Percentiles rank a stretch among this genome's conserved stretches.
phyloP scores from a whole-genome alignment of 2,329 filamentous ascomycete genomes.

The Graphilbum ipis-grandicollis region DNA sequence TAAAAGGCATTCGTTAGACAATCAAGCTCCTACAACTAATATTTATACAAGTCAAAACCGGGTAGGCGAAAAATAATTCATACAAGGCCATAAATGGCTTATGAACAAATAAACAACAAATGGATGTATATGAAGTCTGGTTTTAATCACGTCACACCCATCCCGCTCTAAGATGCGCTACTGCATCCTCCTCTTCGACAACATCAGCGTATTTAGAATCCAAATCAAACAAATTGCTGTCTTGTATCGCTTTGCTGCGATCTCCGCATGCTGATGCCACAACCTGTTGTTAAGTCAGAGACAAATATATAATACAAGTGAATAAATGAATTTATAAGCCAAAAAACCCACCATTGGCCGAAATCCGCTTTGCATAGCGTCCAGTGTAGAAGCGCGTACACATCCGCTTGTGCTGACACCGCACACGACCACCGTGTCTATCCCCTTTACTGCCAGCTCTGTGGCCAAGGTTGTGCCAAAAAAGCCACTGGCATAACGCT shows the following conservation, averaged over 20 bases:
- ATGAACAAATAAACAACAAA: too few relatives aligned
- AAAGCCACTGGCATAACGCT: slow-evolving; percentile 27
- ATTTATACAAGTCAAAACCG: too few relatives aligned
- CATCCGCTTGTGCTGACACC: slow-evolving; percentile 29
- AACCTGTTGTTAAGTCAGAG: slow-evolving; percentile 16
- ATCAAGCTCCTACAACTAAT: too few relatives aligned
- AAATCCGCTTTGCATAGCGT: slow-evolving; percentile 26
- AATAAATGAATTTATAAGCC: too few relatives aligned
- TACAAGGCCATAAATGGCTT: too few relatives aligned
- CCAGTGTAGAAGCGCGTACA: slow-evolving; percentile 23
- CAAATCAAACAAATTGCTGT: slow-evolving; percentile 16
- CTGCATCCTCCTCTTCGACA: slow-evolving; percentile 21
- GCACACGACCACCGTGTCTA: slow-evolving; percentile 27
- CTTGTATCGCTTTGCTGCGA: slow-evolving; percentile 23
- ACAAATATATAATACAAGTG: too few relatives aligned
- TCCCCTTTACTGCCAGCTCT: slow-evolving; percentile 18
- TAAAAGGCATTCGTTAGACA: too few relatives aligned
- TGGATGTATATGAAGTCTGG: too few relatives aligned
- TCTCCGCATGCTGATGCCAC: slow-evolving; percentile 28
- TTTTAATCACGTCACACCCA: too few relatives aligned
- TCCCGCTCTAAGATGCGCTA: slow-evolving; percentile 18
- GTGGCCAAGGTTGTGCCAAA: slow-evolving; percentile 27
- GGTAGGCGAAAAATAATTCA: too few relatives aligned
- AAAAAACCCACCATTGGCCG: slow-evolving; percentile 21
- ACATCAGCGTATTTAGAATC: slow-evolving; percentile 29